phyloP scores from a whole-genome alignment of 306 rosid species.

The Vigna nakashimae region DNA sequence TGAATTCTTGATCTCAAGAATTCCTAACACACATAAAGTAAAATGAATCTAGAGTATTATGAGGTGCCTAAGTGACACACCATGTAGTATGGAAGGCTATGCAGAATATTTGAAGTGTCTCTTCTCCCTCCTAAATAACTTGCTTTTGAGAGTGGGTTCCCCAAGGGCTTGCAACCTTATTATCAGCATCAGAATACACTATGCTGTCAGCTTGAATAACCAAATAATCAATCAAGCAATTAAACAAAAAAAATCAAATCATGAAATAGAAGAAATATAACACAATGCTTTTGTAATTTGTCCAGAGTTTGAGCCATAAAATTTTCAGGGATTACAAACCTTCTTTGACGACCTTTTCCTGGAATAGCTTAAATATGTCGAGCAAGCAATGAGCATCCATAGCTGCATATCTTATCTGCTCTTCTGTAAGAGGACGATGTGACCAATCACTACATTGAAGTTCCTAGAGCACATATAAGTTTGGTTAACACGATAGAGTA shows the following conservation, averaged over 20 bases:
- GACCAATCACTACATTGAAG: conserved; percentile 99
- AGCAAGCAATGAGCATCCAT: conserved; percentile 97
- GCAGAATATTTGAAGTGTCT: too few species aligned
- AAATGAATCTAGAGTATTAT: too few species aligned
- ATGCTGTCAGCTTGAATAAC: neutral
- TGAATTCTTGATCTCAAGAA: too few species aligned
- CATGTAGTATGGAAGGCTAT: too few species aligned
- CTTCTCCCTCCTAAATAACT: too few species aligned
- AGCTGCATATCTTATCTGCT: conserved; percentile 85
- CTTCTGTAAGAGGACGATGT: conserved; percentile 89
- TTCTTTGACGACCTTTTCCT: conserved; percentile 64
- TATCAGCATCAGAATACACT: too few species aligned
- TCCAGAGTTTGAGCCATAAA: conserved; percentile 25
- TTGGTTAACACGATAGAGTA: conserved; percentile 46
- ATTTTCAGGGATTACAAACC: conserved; percentile 58
- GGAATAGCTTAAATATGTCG: conserved; percentile 74
- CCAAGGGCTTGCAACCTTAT: neutral
- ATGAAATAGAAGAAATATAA: conserved; percentile 28
- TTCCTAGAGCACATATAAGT: conserved; percentile 72
- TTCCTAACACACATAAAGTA: too few species aligned
- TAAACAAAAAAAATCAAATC: conserved; percentile 4
- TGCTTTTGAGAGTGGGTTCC: too few species aligned
- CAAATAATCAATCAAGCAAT: conserved; percentile 25
- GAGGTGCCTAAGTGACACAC: too few species aligned
- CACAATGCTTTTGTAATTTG: conserved; percentile 22